Evolutionary conservation across 768 basidiomycete species (phyloP).

Genomic region (Lentinus brumalis): DNA sequence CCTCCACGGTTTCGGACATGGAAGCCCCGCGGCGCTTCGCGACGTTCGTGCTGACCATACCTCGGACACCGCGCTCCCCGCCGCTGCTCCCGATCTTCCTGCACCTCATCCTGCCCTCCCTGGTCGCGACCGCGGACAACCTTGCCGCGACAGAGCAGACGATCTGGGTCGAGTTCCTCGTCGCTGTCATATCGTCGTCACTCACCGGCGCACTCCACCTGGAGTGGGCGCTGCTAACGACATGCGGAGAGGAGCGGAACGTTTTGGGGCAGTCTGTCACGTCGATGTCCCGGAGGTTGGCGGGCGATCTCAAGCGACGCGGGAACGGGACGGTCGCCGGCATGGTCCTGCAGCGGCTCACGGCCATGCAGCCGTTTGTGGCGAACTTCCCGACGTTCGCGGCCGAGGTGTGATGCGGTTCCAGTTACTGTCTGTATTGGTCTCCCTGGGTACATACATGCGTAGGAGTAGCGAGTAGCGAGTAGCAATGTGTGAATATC

Average conservation of each 20-base stretch:
- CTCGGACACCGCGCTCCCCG: conserved; percentile 51
- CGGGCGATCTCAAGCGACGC: conserved; percentile 56
- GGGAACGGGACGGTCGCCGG: conserved; percentile 50
- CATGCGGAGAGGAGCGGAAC: conserved; percentile 49
- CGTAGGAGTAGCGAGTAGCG: neutral
- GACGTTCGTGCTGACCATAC: conserved; percentile 67
- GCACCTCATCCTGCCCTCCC: conserved; percentile 62
- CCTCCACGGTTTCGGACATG: conserved; percentile 53
- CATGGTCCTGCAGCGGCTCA: conserved; percentile 59
- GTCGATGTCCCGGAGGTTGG: conserved; percentile 66
- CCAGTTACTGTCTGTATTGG: neutral
- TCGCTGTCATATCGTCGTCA: conserved; percentile 63
- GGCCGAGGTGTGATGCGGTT: conserved; percentile 26
- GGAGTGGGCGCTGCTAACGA: conserved; percentile 65
- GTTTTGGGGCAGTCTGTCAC: conserved; percentile 65
- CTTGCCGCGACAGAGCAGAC: conserved; percentile 55
- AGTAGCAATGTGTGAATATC: conserved; percentile 7
- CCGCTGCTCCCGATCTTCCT: conserved; percentile 77
- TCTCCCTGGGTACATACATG: neutral
- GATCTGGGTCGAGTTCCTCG: conserved; percentile 62
- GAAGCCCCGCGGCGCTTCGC: conserved; percentile 67
- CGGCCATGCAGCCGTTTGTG: conserved; percentile 63
- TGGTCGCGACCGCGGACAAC: conserved; percentile 59
- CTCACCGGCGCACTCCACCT: conserved; percentile 69
- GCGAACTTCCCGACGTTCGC: conserved; percentile 76